Conservation (phyloP, 78 protist species). For the Dictyostelium intermedium region DNA sequence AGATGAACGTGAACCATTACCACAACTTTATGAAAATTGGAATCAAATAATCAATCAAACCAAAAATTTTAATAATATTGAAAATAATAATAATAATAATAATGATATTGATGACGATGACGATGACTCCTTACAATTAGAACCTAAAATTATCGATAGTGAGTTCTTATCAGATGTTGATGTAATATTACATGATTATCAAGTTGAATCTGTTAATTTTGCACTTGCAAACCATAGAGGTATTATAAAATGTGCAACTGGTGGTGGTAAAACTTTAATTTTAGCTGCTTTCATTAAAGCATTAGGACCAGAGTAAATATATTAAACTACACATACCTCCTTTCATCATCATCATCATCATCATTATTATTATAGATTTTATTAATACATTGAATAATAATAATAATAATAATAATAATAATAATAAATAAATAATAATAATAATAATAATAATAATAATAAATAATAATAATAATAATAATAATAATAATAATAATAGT, state of each 20-base stretch:
- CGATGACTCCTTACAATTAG: neutral
- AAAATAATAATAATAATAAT: neutral
- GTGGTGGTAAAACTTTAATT: slow-evolving; percentile 79
- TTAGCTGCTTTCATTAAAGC: slow-evolving; percentile 61
- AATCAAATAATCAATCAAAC: neutral
- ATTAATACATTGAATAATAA: neutral
- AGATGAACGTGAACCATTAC: slow-evolving; percentile 49
- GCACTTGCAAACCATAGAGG: slow-evolving; percentile 77
- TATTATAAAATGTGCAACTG: slow-evolving; percentile 76
- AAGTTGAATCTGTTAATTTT: slow-evolving; percentile 56
- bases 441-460: no score
- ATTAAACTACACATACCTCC: no score
- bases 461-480: no score
- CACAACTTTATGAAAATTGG: slow-evolving; percentile 42
- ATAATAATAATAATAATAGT: no score
- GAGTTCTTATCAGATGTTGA: neutral
- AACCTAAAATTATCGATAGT: slow-evolving; percentile 15
- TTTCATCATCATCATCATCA: no score
- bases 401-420: neutral
- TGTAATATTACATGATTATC: slow-evolving; percentile 48
- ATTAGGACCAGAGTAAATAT: slow-evolving; percentile 21
- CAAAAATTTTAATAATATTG: neutral
- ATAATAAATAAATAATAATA: no score
- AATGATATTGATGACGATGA: neutral
- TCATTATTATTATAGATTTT: no score